These are phyloP conservation scores for Clavulina sp. DNA, from an alignment of 768 basidiomycete genomes.

Conservation along the genomic window DNA sequence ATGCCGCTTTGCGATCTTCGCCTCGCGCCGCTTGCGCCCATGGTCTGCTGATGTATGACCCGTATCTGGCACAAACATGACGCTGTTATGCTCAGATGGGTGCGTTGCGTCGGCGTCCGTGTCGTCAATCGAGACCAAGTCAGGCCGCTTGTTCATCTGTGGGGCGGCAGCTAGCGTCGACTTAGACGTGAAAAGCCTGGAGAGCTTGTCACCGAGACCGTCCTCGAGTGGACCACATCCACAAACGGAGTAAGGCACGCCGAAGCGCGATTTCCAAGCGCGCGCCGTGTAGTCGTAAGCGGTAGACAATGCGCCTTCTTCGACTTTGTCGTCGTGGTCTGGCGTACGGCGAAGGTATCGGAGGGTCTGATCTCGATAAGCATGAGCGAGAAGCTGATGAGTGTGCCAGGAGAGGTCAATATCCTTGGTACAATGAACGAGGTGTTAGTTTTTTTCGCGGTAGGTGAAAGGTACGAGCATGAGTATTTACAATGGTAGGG, in stretches of 20 bases:
- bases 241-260: slow-evolving; percentile 37
- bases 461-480: background rate
- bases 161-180: background rate
- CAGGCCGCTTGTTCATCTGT: slow-evolving; percentile 10
- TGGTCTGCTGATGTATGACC: no score
- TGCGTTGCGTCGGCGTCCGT: slow-evolving; percentile 11
- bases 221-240: slow-evolving; percentile 36
- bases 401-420: slow-evolving; percentile 13
- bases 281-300: slow-evolving; percentile 34
- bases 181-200: no score
- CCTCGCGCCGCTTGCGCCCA: no score
- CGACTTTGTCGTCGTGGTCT: slow-evolving; percentile 33
- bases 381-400: slow-evolving; percentile 8
- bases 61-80: slow-evolving; percentile 6
- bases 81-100: slow-evolving; percentile 11
- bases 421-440: background rate
- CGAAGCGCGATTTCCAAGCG: slow-evolving; percentile 36
- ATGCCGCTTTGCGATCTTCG: slow-evolving; percentile 1
- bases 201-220: no score
- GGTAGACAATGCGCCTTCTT: slow-evolving; percentile 26
- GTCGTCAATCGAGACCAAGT: slow-evolving; percentile 9
- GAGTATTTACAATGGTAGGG: slow-evolving; percentile 9
- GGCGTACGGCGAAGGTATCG: background rate
- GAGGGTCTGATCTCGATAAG: background rate
- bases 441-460: background rate